A percentile compares a stretch with the other conserved stretches of the same genome.
These are phyloP conservation scores for Phytophthora idaei DNA, from an alignment of 352 stramenopile species.

Conservation along the genomic window DNA sequence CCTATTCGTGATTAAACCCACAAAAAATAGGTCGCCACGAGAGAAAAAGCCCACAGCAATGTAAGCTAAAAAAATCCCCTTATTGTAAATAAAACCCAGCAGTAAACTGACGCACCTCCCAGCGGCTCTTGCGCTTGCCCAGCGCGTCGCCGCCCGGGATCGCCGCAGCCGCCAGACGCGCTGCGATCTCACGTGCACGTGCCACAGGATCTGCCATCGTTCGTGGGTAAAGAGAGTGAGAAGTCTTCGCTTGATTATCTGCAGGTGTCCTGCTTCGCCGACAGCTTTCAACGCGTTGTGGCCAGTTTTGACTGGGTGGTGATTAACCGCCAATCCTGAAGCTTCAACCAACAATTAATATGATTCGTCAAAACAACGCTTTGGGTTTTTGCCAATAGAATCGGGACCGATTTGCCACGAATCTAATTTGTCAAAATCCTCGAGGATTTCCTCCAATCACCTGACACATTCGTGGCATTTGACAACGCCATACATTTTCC, in stretches of 20 bases:
- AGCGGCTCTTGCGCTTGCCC: conserved; percentile 86
- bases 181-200: conserved; percentile 82
- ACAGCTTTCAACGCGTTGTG: conserved; percentile 18
- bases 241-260: neutral
- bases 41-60: neutral
- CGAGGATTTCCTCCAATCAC: conserved; percentile 23
- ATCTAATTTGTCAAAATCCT: conserved; percentile 25
- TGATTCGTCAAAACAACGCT: conserved; percentile 11
- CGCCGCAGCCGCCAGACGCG: conserved; percentile 71
- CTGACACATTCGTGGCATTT: conserved; percentile 1
- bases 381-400: neutral
- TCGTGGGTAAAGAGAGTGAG: neutral
- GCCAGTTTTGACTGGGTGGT: conserved; percentile 23
- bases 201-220: conserved; percentile 75
- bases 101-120: conserved; percentile 61
- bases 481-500: conserved; percentile 33
- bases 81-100: neutral
- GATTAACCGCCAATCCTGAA: conserved; percentile 51
- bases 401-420: neutral
- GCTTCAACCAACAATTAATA: neutral
- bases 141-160: conserved; percentile 68
- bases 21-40: neutral
- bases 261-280: neutral
- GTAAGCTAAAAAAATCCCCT: conserved; percentile 10
- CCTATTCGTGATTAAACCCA: conserved; percentile 33